phyloP scores from a whole-genome alignment of 257 asterid genomes.

The Petunia axillaris region DNA sequence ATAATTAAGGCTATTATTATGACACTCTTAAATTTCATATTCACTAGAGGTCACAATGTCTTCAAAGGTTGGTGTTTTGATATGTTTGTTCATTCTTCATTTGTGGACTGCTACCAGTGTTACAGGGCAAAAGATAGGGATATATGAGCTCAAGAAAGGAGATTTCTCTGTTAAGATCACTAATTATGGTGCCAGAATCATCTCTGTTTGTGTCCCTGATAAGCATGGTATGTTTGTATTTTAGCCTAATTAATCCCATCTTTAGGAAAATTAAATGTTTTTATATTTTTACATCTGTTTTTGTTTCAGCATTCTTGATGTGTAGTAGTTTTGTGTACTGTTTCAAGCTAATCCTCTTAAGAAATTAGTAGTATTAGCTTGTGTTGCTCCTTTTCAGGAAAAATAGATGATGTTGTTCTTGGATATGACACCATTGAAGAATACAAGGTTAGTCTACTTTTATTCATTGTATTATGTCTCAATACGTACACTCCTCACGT shows the following conservation, averaged over 20 bases:
- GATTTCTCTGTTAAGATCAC: constrained; percentile 68
- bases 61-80: constrained; percentile 32
- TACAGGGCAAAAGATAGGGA: not conserved
- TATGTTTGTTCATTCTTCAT: constrained; percentile 37
- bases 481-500: too few species aligned
- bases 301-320: too few species aligned
- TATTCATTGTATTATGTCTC: not conserved
- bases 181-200: constrained; percentile 76
- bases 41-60: constrained; percentile 11
- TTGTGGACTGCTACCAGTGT: not conserved
- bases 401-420: constrained; percentile 67
- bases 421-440: constrained; percentile 71
- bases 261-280: not conserved
- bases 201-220: constrained; percentile 81
- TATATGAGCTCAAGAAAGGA: constrained; percentile 42
- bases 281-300: not conserved
- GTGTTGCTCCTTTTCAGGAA: constrained; percentile 44
- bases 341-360: not conserved
- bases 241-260: not conserved
- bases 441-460: constrained; percentile 48
- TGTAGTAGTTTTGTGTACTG: not conserved
- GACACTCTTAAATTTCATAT: not conserved
- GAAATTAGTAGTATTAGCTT: not conserved
- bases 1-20: not conserved
- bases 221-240: constrained; percentile 53